Base-by-base conservation (phyloP, 1,139 yeast genomes). In the Suhomyces coccinellae region DNA sequence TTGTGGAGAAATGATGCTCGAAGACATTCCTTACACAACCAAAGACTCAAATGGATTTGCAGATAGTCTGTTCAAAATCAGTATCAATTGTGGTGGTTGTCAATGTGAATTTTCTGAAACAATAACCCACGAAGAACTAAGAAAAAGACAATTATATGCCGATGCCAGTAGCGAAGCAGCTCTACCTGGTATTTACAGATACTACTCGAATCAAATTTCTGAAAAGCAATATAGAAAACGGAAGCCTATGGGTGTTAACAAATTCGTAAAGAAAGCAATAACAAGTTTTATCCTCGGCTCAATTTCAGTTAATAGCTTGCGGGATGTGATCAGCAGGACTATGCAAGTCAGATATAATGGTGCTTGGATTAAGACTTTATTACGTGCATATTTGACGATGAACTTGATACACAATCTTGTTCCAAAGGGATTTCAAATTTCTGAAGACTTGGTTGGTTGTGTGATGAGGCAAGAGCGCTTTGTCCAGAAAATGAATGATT, bases 401-500 rank as follows among this genome's bases (percentile, higher is more conserved):
- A 61, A 61, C 45, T 51, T 61, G 39, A 49, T 61, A 22, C 59
- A 57, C 33, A 43, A 52, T 7, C 58, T 67, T 2, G 50, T 59
- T 4, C 43, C 47, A 3, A 45, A 49, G 15, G 24, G 43, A 12
- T 48, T 57, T 17, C 50, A 49, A 22, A 50, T 61, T 40, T 58
- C 57, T 33, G 66, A 62, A 43, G 69, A 69, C 46, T 55, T 71
- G 37, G 69, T 65, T 11, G 66, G 65, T 0, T 62, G 67, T 40
- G 65, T 68, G 10, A 14, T 57, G 13, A 55, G 69, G 12, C 75
- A 71, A 48, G 63, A 63, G 36, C 43, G 57, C 13, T 71, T 71
- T 47, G 57, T 61, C 9, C 59, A 54, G 20, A 63, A 63, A 42
- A 66, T 71, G 61, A 62, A 60, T 38, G 47, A 53, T 4, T 44